phyloP scores from a whole-genome alignment of 2,329 filamentous ascomycete genomes.

The Pseudopithomyces chartarum region DNA sequence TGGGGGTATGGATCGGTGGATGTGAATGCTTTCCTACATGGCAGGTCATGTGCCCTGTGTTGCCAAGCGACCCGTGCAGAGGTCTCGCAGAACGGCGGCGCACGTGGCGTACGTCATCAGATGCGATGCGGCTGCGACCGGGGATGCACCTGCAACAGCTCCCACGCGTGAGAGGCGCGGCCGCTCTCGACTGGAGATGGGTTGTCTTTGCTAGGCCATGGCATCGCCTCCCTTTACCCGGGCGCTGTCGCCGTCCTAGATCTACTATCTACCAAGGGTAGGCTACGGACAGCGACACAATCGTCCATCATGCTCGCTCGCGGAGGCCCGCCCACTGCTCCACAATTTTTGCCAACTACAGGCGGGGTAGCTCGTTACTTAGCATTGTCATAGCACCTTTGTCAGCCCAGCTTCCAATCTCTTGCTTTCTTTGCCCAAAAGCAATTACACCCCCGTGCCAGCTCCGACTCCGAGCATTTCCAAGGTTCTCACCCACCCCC shows the following conservation, averaged over 20 bases:
- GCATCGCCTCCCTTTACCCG: too few relatives aligned
- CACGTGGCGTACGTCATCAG: too few relatives aligned
- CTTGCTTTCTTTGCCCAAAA: conserved; percentile 14
- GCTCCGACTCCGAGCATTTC: neutral
- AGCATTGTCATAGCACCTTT: conserved; percentile 17
- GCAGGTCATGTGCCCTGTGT: too few relatives aligned
- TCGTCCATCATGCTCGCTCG: neutral
- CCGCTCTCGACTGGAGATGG: too few relatives aligned
- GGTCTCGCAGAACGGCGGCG: too few relatives aligned
- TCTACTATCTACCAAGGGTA: too few relatives aligned
- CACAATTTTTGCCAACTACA: conserved; percentile 1
- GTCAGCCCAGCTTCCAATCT: conserved; percentile 15
- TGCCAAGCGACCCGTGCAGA: too few relatives aligned
- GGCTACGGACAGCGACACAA: too few relatives aligned
- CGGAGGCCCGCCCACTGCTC: conserved; percentile 5
- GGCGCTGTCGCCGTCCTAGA: too few relatives aligned
- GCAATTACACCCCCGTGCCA: neutral
- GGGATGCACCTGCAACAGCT: too few relatives aligned
- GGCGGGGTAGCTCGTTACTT: conserved; percentile 18
- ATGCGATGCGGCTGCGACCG: too few relatives aligned
- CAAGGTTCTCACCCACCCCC: neutral
- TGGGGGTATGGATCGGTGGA: conserved; percentile 30
- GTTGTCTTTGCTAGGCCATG: neutral
- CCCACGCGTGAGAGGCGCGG: too few relatives aligned
- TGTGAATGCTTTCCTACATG: conserved; percentile 14